These are phyloP conservation scores for Camellia granthamiana DNA, from an alignment of 148 eudicot species.

Conservation along the genomic window DNA sequence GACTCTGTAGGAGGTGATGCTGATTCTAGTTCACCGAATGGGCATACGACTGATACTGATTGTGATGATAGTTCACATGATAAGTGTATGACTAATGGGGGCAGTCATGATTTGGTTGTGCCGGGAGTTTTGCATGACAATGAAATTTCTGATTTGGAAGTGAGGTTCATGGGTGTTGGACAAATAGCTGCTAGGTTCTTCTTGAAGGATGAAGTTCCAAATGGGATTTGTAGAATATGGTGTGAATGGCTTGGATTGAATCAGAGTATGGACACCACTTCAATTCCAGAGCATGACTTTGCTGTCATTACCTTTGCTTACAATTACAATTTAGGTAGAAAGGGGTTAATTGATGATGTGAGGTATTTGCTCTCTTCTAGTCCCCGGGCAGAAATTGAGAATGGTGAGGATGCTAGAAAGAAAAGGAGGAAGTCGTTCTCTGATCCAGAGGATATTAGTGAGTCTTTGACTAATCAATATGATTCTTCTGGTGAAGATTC, in stretches of 20 bases:
- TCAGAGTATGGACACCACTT: constrained; percentile 20
- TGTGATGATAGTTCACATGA: constrained; percentile 18
- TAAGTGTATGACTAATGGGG: constrained; percentile 17
- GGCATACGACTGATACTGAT: constrained; percentile 7
- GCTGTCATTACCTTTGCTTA: constrained; percentile 70
- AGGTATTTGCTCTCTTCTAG: constrained; percentile 45
- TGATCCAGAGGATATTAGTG: constrained; percentile 63
- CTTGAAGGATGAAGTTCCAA: constrained; percentile 39
- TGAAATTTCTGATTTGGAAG: constrained; percentile 52
- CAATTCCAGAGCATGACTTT: constrained; percentile 54
- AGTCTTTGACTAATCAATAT: constrained; percentile 38
- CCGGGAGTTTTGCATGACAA: constrained; percentile 61
- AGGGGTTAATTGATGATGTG: constrained; percentile 53
- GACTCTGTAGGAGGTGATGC: background rate
- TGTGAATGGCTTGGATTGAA: constrained; percentile 83
- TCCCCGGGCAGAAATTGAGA: constrained; percentile 37
- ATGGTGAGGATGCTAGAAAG: constrained; percentile 31
- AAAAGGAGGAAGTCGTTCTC: constrained; percentile 57
- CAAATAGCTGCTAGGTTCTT: constrained; percentile 54
- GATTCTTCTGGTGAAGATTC: constrained; percentile 71
- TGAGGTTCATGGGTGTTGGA: constrained; percentile 60
- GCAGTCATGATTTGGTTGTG: constrained; percentile 41
- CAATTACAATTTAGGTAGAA: constrained; percentile 68
- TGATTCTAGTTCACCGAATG: constrained; percentile 1
- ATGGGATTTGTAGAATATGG: constrained; percentile 57